A percentile compares a stretch with the other conserved stretches of the same genome.
Conservation (phyloP, 2,329 filamentous ascomycete genomes). For the Tolypocladium tundrense region DNA sequence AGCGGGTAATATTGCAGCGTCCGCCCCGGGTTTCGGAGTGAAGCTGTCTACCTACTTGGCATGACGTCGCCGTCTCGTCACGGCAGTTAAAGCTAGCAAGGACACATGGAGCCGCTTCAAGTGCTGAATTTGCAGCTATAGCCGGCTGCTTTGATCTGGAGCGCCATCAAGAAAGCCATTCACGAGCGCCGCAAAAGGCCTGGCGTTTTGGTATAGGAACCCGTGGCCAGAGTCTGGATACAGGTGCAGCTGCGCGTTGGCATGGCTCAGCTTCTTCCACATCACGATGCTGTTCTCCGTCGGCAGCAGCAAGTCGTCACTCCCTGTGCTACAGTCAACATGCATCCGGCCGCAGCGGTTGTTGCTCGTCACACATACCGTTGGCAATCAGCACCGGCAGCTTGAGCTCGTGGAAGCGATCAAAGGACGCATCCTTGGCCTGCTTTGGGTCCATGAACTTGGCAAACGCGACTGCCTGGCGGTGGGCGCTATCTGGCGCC, state of each 20-base stretch:
- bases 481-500: conserved; percentile 14
- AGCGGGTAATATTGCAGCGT: neutral
- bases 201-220: conserved; percentile 23
- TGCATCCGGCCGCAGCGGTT: neutral
- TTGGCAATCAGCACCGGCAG: conserved; percentile 28
- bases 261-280: conserved; percentile 22
- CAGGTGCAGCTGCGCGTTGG: conserved; percentile 20
- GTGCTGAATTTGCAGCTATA: neutral
- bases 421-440: conserved; percentile 21
- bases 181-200: conserved; percentile 19
- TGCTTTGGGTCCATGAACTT: conserved; percentile 24
- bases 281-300: conserved; percentile 26
- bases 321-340: conserved; percentile 12
- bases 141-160: neutral
- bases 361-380: conserved; percentile 15
- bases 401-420: conserved; percentile 20
- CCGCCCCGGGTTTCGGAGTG: neutral
- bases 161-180: conserved; percentile 18
- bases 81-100: neutral
- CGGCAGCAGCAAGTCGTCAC: conserved; percentile 23
- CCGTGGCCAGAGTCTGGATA: conserved; percentile 26
- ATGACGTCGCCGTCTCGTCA: neutral
- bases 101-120: neutral
- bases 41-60: neutral
- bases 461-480: conserved; percentile 21